Conservation (phyloP, 2,329 filamentous ascomycete species). For the Talaromyces sp. region DNA sequence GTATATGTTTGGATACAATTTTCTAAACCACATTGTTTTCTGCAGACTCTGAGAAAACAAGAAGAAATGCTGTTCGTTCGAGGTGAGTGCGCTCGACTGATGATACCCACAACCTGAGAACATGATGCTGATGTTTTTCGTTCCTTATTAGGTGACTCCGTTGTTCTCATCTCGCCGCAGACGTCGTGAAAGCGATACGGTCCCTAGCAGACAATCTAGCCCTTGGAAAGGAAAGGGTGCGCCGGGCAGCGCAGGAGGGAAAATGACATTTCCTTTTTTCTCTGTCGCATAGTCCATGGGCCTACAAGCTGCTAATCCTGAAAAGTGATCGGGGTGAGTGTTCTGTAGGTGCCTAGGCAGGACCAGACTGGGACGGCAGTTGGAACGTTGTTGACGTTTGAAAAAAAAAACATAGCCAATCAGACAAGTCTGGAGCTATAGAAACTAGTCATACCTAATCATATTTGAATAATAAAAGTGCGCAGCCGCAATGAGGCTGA, state of each 20-base stretch:
- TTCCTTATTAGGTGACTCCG: slow-evolving; percentile 57
- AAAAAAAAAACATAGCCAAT: not conserved
- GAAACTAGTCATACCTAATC: not conserved
- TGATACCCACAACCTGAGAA: not conserved
- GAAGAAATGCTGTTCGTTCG: slow-evolving; percentile 98
- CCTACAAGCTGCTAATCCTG: not conserved
- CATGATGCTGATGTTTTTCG: not conserved
- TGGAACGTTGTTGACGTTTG: not conserved
- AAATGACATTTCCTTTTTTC: not conserved
- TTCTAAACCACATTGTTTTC: not conserved
- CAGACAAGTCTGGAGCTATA: not conserved
- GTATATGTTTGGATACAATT: not conserved
- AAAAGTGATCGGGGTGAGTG: not conserved
- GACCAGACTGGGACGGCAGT: not conserved
- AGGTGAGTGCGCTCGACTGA: slow-evolving; percentile 53
- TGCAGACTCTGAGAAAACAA: slow-evolving; percentile 86
- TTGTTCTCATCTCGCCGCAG: slow-evolving; percentile 65
- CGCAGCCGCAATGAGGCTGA: not conserved
- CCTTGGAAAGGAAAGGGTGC: not conserved
- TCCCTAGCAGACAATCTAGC: not conserved
- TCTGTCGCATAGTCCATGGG: not conserved
- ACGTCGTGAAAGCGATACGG: slow-evolving; percentile 26
- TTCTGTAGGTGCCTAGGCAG: not conserved
- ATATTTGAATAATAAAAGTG: not conserved
- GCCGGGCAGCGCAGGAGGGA: not conserved